phyloP scores from a whole-genome alignment of 768 basidiomycete species.

The Trametes elegans region DNA sequence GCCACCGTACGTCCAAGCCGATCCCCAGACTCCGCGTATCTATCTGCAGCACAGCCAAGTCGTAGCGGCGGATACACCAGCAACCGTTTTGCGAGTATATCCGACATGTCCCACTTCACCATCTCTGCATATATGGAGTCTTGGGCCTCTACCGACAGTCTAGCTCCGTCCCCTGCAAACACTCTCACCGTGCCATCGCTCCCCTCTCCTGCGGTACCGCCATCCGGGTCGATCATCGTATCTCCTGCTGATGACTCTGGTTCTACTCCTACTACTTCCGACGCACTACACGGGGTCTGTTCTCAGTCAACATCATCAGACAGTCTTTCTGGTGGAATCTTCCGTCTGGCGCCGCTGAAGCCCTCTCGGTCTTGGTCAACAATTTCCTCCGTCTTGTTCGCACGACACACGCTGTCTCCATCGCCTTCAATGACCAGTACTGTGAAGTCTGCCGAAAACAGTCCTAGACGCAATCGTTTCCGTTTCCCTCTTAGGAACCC shows the following conservation, averaged over 20 bases:
- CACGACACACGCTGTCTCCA: slow-evolving; percentile 3
- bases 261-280: not conserved
- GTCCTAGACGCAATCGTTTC: not conserved
- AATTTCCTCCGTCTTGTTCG: slow-evolving; percentile 3
- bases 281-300: not conserved
- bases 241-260: not conserved
- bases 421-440: slow-evolving; percentile 11
- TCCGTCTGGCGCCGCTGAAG: not conserved
- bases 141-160: slow-evolving; percentile 1
- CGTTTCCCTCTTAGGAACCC: slow-evolving; percentile 1
- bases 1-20: not conserved
- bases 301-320: not conserved
- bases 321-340: not conserved
- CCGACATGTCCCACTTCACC: slow-evolving; percentile 15
- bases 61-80: slow-evolving; percentile 15
- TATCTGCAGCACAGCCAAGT: not conserved
- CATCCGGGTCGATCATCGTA: slow-evolving; percentile 3
- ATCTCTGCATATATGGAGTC: slow-evolving; percentile 16
- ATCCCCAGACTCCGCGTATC: not conserved
- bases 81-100: slow-evolving; percentile 15
- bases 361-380: slow-evolving; percentile 4
- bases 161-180: not conserved
- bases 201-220: not conserved
- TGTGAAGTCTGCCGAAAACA: not conserved
- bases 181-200: not conserved